Evolutionary conservation across 2,329 filamentous ascomycete genomes (phyloP), one percentile per base, ranked within the genome.

Genomic region (Colletotrichum chrysophilum): DNA sequence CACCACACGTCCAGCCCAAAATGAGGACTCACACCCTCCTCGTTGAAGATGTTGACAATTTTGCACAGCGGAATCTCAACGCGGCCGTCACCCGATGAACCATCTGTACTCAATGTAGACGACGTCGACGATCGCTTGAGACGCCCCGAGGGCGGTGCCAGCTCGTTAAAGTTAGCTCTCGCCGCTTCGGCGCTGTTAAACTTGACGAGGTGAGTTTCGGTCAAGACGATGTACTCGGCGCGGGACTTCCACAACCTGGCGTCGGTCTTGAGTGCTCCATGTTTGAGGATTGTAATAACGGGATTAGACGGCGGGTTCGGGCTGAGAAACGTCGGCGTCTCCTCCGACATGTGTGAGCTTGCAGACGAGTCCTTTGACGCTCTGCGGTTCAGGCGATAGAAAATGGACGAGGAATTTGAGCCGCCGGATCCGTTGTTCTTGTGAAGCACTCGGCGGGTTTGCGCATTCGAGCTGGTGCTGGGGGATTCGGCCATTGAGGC

Each of bases 1-100:
- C 90, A 91, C 89, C 89, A 91, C 3, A 91, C 84, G 78, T 92
- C 90, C 66, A 91, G 81, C 7, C 88, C 88, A 60, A 89, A 89
- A 8, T 87, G 86, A 14, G 88, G 86, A 62, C 87, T 85, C 2
- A 86, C 85, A 58, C 86, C 86, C 78, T 91, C 89, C 34, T 89
- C 87, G 34, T 86, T 86, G 77, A 90, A 91, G 3, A 87, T 86
- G 4, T 90, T 88, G 48, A 91, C 87, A 28, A 91, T 84, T 48
- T 85, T 86, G 18, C 87, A 85, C 9, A 91, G 81, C 0, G 89
- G 88, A 9, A 92, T 86, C 65, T 88, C 85, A 36, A 89, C 79
- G 21, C 85, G 85, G 71, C 85, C 78, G 62, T 87, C 85, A 58
- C 84, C 80, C n/a, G 82, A 78, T 13, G 81, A 79, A 6, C 81